Evolutionary conservation across 306 rosid species (phyloP).

Genomic region (Macrotyloma uniflorum): DNA sequence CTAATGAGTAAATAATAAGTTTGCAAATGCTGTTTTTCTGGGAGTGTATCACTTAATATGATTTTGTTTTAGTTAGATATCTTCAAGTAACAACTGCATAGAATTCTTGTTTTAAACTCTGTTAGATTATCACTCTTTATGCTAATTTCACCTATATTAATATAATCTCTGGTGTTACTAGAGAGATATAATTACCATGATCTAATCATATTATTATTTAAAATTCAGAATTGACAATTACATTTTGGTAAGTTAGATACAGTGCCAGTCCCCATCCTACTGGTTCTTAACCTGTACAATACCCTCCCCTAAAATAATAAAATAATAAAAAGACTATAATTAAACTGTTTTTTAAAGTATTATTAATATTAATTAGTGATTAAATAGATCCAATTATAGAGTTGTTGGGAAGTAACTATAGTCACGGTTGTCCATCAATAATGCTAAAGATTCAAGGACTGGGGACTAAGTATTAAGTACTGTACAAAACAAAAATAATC

Average conservation of each 20-base stretch:
- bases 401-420: slow-evolving; percentile 18
- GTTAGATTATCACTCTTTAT: no score
- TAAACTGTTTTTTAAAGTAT: background rate
- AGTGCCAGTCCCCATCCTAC: background rate
- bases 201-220: no score
- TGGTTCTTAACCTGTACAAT: background rate
- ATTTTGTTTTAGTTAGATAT: no score
- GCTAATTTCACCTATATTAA: no score
- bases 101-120: no score
- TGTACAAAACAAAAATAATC: background rate
- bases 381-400: background rate
- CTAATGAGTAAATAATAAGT: no score
- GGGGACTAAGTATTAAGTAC: background rate
- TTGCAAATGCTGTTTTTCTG: no score
- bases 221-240: background rate
- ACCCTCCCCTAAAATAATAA: background rate
- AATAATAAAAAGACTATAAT: background rate
- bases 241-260: background rate
- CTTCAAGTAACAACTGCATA: no score
- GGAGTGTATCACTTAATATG: no score
- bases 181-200: no score
- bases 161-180: no score
- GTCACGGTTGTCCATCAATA: background rate
- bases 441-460: background rate
- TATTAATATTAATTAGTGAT: background rate